Percentiles rank a stretch among this genome's conserved stretches.
Conservation (phyloP, 2,329 filamentous ascomycete genomes). For the Incumbomyces lentus region DNA sequence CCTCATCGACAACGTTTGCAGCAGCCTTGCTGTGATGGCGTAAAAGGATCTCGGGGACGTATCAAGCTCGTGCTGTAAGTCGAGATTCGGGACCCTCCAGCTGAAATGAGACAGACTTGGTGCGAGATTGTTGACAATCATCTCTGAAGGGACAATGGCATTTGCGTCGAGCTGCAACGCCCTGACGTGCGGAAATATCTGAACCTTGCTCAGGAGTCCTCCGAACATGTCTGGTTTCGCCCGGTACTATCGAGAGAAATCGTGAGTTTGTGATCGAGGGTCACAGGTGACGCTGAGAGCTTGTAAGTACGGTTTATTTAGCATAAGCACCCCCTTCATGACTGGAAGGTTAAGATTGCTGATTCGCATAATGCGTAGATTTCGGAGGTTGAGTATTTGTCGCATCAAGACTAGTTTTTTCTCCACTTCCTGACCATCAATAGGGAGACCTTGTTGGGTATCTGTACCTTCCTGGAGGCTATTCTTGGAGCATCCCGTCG, state of each 20-base stretch:
- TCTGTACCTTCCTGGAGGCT: background rate
- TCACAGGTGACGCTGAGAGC: constrained; percentile 12
- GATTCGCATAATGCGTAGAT: constrained; percentile 13
- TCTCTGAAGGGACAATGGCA: constrained; percentile 4
- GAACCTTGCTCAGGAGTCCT: background rate
- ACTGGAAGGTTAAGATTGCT: constrained; percentile 16
- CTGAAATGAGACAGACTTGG: background rate
- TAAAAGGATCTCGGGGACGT: background rate
- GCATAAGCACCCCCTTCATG: constrained; percentile 9
- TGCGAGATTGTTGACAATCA: background rate
- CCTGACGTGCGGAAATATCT: constrained; percentile 2
- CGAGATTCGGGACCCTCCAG: constrained; percentile 1
- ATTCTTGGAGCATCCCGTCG: background rate
- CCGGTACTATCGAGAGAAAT: background rate
- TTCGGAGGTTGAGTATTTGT: constrained; percentile 5
- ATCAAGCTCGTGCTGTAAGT: background rate
- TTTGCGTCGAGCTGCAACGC: constrained; percentile 14
- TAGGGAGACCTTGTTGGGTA: background rate
- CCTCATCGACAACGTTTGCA: background rate
- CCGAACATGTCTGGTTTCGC: constrained; percentile 3
- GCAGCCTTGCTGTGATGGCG: background rate
- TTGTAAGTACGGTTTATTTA: constrained; percentile 14
- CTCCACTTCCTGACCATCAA: background rate
- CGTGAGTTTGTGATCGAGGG: constrained; percentile 11
- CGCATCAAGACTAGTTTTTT: constrained; percentile 9